Evolutionary conservation across 1,139 yeast genomes (phyloP), one percentile per base, ranked within the genome.

Genomic region (Hansenula lynferdii): DNA sequence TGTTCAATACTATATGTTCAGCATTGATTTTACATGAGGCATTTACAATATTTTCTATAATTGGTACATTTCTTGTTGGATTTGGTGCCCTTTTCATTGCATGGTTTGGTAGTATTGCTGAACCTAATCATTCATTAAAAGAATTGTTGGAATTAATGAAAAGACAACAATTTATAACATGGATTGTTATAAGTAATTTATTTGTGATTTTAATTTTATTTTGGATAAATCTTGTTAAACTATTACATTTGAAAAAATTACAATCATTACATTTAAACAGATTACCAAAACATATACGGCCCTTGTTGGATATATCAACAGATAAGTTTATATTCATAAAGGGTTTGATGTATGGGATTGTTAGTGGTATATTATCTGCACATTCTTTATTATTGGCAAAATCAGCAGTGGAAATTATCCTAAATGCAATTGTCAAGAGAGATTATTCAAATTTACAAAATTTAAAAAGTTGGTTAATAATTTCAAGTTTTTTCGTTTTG

Each of bases 371-470:
- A 0, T 65, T 87, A 37, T 84, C 95, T 0, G 95, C 96, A 0
- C 95, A 86, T 56, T 85, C 95, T 1, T 72, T 89, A 41, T 68
- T 89, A 38, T 74, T 86, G 64, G 96, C 96, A 22, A 89, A 89
- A 58, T 78, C 90, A 2, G 73, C 86, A 0, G 84, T 87, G 14
- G 95, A 86, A 52, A 76, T 84, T 16, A 59, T 82, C 5, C 56
- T 78, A 3, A 69, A 65, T 34, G 67, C 76, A 1, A 61, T 79
- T 15, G 31, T 70, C 15, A 63, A 63, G 39, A 57, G 61, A 8
- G 53, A 44, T 29, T 39, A 43, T 18, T 31, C 37, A 5, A 52
- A 50, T 17, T 40, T 56, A 15, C 40, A 38, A 23, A 43, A 42
- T 35, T 34, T 50, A n/a, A 47, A 37, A 35, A 42, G 54, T 19